Conservation (phyloP, 1,284 basidiomycete genomes). For the Kwoniella shivajii region DNA sequence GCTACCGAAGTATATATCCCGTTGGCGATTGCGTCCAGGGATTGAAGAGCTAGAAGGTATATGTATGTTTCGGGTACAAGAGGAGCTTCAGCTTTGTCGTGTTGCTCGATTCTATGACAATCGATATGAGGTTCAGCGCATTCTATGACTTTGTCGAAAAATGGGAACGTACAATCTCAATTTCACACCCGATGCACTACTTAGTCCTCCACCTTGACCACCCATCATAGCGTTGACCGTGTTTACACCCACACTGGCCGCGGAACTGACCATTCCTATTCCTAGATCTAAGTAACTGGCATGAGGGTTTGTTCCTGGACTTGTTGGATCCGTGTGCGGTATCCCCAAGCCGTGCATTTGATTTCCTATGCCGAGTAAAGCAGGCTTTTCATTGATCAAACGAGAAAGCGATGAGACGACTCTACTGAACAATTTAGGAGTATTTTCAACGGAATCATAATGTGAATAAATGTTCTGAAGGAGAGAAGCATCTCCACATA, state of each 20-base stretch:
- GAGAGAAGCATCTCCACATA: slow-evolving; percentile 80
- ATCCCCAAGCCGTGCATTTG: slow-evolving; percentile 80
- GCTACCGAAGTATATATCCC: slow-evolving; percentile 72
- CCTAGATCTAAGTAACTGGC: slow-evolving; percentile 64
- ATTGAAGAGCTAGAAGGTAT: slow-evolving; percentile 87
- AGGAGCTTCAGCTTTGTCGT: slow-evolving; percentile 94
- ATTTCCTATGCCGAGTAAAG: slow-evolving; percentile 71
- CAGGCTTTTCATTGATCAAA: slow-evolving; percentile 82
- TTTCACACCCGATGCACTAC: slow-evolving; percentile 75
- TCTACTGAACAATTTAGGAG: slow-evolving; percentile 71
- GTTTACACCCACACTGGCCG: slow-evolving; percentile 75
- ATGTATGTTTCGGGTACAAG: slow-evolving; percentile 88
- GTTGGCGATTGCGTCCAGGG: slow-evolving; percentile 82
- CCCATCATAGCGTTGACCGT: slow-evolving; percentile 73
- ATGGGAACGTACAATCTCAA: slow-evolving; percentile 68
- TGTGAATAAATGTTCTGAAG: slow-evolving; percentile 77
- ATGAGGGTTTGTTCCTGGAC: slow-evolving; percentile 18
- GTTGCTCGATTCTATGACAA: slow-evolving; percentile 78
- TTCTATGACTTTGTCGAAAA: slow-evolving; percentile 6
- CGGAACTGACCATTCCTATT: slow-evolving; percentile 78
- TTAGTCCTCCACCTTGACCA: slow-evolving; percentile 64
- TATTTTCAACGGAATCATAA: slow-evolving; percentile 65
- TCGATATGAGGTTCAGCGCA: background rate
- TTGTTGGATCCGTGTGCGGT: slow-evolving; percentile 35
- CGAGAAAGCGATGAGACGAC: slow-evolving; percentile 79